These are phyloP conservation scores for Urostyla sp. DNA, from an alignment of 73 alveolate genomes.

Conservation along the genomic window DNA sequence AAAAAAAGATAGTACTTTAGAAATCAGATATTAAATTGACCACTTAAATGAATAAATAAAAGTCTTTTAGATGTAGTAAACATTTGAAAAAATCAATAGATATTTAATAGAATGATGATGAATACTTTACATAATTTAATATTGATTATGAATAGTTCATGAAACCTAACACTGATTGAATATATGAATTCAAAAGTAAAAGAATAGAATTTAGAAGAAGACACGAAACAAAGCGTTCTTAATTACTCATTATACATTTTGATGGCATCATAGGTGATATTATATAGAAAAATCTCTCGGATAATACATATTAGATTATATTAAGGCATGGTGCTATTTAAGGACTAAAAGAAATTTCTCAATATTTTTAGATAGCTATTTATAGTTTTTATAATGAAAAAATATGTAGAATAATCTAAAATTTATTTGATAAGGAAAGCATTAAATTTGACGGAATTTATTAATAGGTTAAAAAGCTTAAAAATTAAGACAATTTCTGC, in stretches of 20 bases:
- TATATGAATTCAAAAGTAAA: slow-evolving; percentile 34
- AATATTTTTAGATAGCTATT: slow-evolving; percentile 17
- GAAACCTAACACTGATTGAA: slow-evolving; percentile 17
- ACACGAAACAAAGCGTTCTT: neutral
- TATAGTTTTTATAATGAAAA: neutral
- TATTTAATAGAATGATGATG: neutral
- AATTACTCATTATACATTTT: slow-evolving; percentile 25
- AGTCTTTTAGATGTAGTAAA: slow-evolving; percentile 1
- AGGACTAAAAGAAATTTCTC: slow-evolving; percentile 10
- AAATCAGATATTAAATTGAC: slow-evolving; percentile 21
- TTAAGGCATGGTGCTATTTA: slow-evolving; percentile 44
- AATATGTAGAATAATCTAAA: neutral
- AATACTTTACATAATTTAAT: neutral
- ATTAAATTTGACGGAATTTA: slow-evolving; percentile 42
- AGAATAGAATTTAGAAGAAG: slow-evolving; percentile 46
- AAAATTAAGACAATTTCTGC: neutral
- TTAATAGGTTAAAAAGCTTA: neutral
- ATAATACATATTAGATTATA: neutral
- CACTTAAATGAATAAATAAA: neutral
- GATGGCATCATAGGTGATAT: slow-evolving; percentile 63
- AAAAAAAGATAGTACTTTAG: neutral
- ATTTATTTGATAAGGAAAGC: slow-evolving; percentile 21
- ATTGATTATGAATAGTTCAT: neutral
- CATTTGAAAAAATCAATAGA: neutral
- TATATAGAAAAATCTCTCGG: neutral